A percentile compares a stretch with the other conserved stretches of the same genome.
Conservation (phyloP, 306 rosid species). For the Fagus sylvatica region DNA sequence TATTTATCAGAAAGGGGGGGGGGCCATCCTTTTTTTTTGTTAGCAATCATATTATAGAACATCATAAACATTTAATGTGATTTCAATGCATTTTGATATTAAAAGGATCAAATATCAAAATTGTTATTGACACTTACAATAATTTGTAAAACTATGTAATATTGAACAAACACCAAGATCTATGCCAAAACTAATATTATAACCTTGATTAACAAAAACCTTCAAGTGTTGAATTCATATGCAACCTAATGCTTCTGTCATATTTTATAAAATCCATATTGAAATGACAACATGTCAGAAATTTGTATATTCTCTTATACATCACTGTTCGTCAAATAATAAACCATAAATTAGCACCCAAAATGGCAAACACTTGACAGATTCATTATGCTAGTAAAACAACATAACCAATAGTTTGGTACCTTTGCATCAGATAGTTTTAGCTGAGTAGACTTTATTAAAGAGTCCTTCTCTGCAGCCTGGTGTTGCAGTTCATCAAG, state of each 20-base stretch:
- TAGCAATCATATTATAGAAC: not conserved
- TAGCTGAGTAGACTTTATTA: slow-evolving; percentile 59
- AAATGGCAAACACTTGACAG: not conserved
- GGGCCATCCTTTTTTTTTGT: too few species aligned
- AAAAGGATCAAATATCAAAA: not conserved
- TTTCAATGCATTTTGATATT: not conserved
- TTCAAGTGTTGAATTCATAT: not conserved
- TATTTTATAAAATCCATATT: slow-evolving; percentile 14
- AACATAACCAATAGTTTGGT: not conserved
- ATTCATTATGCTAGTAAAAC: not conserved
- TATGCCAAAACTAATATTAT: not conserved
- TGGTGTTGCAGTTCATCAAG: slow-evolving; percentile 64
- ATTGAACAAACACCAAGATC: not conserved
- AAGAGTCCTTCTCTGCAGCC: slow-evolving; percentile 66
- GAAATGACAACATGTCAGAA: slow-evolving; percentile 12
- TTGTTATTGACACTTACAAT: not conserved
- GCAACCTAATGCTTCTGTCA: slow-evolving; percentile 4
- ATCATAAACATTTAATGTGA: not conserved
- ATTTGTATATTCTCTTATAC: not conserved
- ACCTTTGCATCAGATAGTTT: slow-evolving; percentile 92
- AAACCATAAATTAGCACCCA: not conserved
- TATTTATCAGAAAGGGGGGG: not conserved
- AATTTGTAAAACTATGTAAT: not conserved
- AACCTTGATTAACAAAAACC: not conserved
- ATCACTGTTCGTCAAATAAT: not conserved